Percentiles rank a stretch among this genome's conserved stretches.
phyloP scores from a whole-genome alignment of 192 early-diverging fungal genomes.

The Jimgerdemannia lactiflua region DNA sequence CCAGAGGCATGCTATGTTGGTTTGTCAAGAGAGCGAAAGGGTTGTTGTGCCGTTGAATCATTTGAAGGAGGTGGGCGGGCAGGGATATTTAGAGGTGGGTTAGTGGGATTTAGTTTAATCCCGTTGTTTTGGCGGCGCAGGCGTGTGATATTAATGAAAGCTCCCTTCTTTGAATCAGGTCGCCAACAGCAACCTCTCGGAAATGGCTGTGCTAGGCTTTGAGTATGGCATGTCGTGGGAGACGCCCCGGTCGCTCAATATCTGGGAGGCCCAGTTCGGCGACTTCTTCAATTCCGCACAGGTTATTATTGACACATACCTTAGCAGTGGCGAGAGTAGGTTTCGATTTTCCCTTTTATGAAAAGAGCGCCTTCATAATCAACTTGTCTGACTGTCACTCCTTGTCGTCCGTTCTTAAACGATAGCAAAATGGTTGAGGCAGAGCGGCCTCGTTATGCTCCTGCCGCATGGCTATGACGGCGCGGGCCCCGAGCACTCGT shows the following conservation, averaged over 20 bases:
- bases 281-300: conserved; percentile 98
- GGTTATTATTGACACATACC: conserved; percentile 92
- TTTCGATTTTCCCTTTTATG: conserved; percentile 1
- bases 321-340: conserved; percentile 75
- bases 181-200: conserved; percentile 88
- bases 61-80: conserved; percentile 27
- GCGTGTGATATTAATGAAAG: neutral
- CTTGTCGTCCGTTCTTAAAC: neutral
- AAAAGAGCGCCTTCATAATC: neutral
- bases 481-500: conserved; percentile 94
- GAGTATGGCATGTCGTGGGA: conserved; percentile 95
- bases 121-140: neutral
- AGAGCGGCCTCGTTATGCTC: conserved; percentile 89
- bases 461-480: conserved; percentile 96
- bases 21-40: conserved; percentile 85
- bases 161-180: conserved; percentile 57
- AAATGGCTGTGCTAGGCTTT: conserved; percentile 95
- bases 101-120: too few species aligned
- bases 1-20: conserved; percentile 96
- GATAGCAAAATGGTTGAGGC: conserved; percentile 88
- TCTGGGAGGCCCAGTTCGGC: conserved; percentile 99
- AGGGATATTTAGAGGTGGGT: conserved; percentile 38
- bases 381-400: neutral
- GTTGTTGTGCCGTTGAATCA: conserved; percentile 86
- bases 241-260: conserved; percentile 78